phyloP scores from a whole-genome alignment of 73 alveolate species.

The Paramecium bursaria region DNA sequence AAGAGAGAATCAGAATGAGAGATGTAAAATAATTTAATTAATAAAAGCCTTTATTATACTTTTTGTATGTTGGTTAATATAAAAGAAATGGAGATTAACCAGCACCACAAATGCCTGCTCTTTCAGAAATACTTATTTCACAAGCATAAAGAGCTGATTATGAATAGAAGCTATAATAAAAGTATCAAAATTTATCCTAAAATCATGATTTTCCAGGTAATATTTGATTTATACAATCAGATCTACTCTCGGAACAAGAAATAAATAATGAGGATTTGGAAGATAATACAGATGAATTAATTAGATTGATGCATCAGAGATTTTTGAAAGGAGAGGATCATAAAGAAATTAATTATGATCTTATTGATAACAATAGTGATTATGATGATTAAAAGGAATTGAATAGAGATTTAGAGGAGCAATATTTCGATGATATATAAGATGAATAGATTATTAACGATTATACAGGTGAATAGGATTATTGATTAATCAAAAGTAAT shows the following conservation, averaged over 20 bases:
- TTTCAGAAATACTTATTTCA: too few species aligned
- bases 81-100: not conserved
- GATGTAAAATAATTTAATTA: too few species aligned
- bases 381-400: conserved; percentile 72
- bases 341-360: conserved; percentile 61
- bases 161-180: conserved; percentile 57
- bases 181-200: conserved; percentile 53
- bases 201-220: conserved; percentile 64
- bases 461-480: conserved; percentile 73
- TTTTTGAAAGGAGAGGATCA: conserved; percentile 71
- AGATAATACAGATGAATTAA: conserved; percentile 74
- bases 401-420: conserved; percentile 67
- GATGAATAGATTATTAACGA: conserved; percentile 60
- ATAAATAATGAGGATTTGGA: conserved; percentile 71
- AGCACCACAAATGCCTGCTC: too few species aligned
- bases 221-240: conserved; percentile 50
- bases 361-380: conserved; percentile 68
- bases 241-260: conserved; percentile 60
- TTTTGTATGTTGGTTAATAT: not conserved
- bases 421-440: conserved; percentile 64
- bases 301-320: conserved; percentile 77
- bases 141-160: too few species aligned
- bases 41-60: not conserved
- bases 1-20: not conserved
- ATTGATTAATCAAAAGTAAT: too few species aligned